Conservation (phyloP, 805 yeast genomes). For the Starmerella floricola region DNA sequence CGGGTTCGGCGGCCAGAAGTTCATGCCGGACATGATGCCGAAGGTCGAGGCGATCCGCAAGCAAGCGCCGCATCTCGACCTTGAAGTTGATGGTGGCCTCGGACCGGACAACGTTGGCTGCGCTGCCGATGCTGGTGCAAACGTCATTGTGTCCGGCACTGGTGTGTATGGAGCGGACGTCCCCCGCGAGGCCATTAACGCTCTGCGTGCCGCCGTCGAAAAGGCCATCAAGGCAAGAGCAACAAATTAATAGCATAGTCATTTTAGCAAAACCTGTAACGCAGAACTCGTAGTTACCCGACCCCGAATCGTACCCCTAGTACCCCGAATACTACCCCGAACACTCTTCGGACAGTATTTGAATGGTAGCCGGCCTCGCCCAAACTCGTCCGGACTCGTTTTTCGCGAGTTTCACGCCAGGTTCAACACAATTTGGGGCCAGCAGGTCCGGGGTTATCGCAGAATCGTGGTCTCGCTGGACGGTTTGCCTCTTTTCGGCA, state of each 20-base stretch:
- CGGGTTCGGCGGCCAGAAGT: constrained; percentile 96
- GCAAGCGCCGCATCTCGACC: constrained; percentile 65
- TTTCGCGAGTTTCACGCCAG: too few relatives aligned
- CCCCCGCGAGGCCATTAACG: constrained; percentile 62
- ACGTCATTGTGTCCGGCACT: constrained; percentile 95
- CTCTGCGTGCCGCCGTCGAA: constrained; percentile 51
- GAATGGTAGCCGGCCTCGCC: too few relatives aligned
- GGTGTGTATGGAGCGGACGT: constrained; percentile 76
- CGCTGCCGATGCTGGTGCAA: constrained; percentile 97
- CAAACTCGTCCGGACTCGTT: too few relatives aligned
- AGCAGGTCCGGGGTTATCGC: not conserved
- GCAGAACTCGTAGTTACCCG: too few relatives aligned
- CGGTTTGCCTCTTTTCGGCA: not conserved
- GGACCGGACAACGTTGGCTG: constrained; percentile 71
- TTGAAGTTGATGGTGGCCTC: constrained; percentile 95
- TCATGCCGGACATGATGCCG: constrained; percentile 93
- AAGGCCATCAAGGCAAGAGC: constrained; percentile 11
- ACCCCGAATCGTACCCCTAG: too few relatives aligned
- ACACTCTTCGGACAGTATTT: too few relatives aligned
- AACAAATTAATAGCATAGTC: not conserved
- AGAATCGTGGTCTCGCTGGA: not conserved
- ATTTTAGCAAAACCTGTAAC: not conserved
- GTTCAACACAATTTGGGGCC: too few relatives aligned
- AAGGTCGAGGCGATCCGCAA: constrained; percentile 69
- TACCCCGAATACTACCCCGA: too few relatives aligned